Conservation (phyloP, 305 asterid species). For the Rubia peregrina region DNA sequence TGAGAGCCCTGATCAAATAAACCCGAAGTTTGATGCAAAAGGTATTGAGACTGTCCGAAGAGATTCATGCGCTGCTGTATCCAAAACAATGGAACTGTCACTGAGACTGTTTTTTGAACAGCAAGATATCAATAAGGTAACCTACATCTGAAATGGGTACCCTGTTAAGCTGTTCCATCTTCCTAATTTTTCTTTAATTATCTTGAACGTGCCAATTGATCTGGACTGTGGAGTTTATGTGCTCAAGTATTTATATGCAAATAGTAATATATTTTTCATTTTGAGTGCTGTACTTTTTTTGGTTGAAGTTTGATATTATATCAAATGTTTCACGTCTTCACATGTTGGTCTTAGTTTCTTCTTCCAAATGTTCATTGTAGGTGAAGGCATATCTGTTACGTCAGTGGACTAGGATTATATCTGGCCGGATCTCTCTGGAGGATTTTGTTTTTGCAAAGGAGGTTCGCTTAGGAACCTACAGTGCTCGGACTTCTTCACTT, state of each 20-base stretch:
- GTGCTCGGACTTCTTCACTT: slow-evolving; percentile 54
- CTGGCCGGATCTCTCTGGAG: slow-evolving; percentile 79
- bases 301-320: background rate
- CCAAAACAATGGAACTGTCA: slow-evolving; percentile 90
- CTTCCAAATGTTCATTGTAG: slow-evolving; percentile 31
- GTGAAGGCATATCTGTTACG: slow-evolving; percentile 70
- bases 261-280: background rate
- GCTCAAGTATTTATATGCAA: background rate
- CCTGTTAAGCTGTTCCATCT: background rate
- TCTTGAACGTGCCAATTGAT: background rate
- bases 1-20: slow-evolving; percentile 73
- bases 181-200: background rate
- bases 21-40: slow-evolving; percentile 89
- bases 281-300: background rate
- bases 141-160: slow-evolving; percentile 7
- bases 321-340: background rate
- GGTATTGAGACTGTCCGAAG: slow-evolving; percentile 96
- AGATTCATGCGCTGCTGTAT: slow-evolving; percentile 89
- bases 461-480: slow-evolving; percentile 90
- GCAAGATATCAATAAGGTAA: slow-evolving; percentile 62
- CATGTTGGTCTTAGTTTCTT: slow-evolving; percentile 6
- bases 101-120: slow-evolving; percentile 70
- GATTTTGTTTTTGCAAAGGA: slow-evolving; percentile 97
- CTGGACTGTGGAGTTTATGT: background rate
- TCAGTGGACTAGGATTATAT: slow-evolving; percentile 83